These are phyloP conservation scores for Suillus decipiens DNA, from an alignment of 768 basidiomycete genomes.

Conservation along the genomic window DNA sequence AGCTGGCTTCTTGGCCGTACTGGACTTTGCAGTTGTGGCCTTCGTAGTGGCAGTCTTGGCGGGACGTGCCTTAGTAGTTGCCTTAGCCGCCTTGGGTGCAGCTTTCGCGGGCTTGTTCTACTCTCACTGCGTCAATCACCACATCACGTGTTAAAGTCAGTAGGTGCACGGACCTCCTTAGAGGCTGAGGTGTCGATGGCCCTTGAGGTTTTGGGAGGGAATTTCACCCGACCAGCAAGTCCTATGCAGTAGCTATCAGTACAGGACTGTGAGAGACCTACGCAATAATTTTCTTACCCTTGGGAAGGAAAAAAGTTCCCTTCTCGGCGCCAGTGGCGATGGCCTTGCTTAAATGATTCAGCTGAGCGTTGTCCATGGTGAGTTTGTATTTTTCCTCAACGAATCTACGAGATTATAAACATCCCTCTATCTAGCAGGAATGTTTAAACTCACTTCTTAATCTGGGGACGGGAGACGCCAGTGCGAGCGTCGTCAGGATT, in stretches of 20 bases:
- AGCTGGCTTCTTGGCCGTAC: constrained; percentile 27
- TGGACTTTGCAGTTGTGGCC: constrained; percentile 25
- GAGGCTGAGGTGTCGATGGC: constrained; percentile 51
- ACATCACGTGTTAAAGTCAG: constrained; percentile 23
- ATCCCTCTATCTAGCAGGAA: constrained; percentile 19
- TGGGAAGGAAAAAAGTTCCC: constrained; percentile 82
- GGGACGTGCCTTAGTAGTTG: constrained; percentile 23
- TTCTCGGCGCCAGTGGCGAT: constrained; percentile 83
- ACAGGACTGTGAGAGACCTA: constrained; percentile 1
- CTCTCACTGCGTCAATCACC: constrained; percentile 14
- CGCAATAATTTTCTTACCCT: constrained; percentile 52
- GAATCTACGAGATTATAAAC: constrained; percentile 48
- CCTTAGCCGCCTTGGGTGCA: constrained; percentile 24
- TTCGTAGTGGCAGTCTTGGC: constrained; percentile 30
- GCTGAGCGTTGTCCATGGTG: constrained; percentile 77
- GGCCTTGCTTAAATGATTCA: constrained; percentile 76
- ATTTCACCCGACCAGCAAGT: constrained; percentile 60
- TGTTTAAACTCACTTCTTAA: constrained; percentile 77
- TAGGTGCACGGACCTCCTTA: constrained; percentile 53
- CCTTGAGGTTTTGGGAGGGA: constrained; percentile 60
- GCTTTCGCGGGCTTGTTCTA: constrained; percentile 37
- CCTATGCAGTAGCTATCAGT: constrained; percentile 27
- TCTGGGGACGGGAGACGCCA: constrained; percentile 87
- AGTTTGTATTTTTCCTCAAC: constrained; percentile 84
- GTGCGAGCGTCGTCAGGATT: constrained; percentile 74